Conservation (phyloP, 2,329 filamentous ascomycete species). For the Magnaporthiopsis poae region DNA sequence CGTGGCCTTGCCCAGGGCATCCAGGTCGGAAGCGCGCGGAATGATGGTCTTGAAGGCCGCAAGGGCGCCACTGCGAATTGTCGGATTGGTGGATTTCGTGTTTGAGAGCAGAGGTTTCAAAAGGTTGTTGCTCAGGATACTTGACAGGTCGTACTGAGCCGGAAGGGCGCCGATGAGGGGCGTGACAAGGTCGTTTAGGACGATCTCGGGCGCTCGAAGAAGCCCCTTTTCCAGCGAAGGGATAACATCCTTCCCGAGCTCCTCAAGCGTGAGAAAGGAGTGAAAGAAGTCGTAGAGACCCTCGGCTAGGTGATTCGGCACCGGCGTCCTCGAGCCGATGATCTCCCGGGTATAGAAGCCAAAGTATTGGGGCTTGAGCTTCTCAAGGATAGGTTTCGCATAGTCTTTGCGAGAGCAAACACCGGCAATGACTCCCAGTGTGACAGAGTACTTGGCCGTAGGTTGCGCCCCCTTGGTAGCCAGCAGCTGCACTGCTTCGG, state of each 20-base stretch:
- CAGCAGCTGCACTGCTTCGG: slow-evolving; percentile 54
- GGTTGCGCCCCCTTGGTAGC: slow-evolving; percentile 57
- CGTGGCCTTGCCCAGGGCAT: slow-evolving; percentile 54
- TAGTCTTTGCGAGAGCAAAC: slow-evolving; percentile 65
- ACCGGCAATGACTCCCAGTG: slow-evolving; percentile 78
- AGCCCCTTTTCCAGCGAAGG: slow-evolving; percentile 82
- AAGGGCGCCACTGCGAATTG: slow-evolving; percentile 66
- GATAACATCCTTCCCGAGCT: slow-evolving; percentile 65
- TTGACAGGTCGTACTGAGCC: slow-evolving; percentile 63
- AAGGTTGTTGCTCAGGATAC: slow-evolving; percentile 59
- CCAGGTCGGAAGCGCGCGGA: slow-evolving; percentile 45
- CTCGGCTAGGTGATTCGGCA: slow-evolving; percentile 62
- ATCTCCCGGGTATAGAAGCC: slow-evolving; percentile 79
- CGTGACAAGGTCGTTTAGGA: slow-evolving; percentile 68
- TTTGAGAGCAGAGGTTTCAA: slow-evolving; percentile 83
- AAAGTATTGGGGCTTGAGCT: slow-evolving; percentile 62
- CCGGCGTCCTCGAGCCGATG: slow-evolving; percentile 61
- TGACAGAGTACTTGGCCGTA: slow-evolving; percentile 59
- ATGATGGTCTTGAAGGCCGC: slow-evolving; percentile 65
- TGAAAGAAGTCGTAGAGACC: slow-evolving; percentile 75
- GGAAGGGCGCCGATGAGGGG: slow-evolving; percentile 64
- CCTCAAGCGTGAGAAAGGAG: slow-evolving; percentile 61
- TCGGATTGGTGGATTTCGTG: slow-evolving; percentile 76
- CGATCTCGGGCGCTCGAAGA: slow-evolving; percentile 78
- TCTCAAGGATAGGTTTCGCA: slow-evolving; percentile 52